Evolutionary conservation across 495 filamentous ascomycete species (phyloP), one percentile per base, ranked within the genome.

Genomic region (Aspergillus conjunctus): DNA sequence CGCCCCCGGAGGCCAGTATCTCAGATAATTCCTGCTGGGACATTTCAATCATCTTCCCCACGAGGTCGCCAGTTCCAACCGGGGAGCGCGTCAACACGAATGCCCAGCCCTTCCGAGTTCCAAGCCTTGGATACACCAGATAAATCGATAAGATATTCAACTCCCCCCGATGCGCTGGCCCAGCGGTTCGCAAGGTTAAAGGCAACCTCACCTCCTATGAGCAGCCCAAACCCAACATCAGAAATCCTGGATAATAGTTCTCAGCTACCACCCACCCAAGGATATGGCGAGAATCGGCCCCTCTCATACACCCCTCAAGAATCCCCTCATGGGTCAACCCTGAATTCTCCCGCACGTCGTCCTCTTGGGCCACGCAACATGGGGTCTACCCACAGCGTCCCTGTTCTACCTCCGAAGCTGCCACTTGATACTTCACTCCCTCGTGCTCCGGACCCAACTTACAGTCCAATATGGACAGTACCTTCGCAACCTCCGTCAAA

Each of bases 391-490:
- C 63, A 73, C 18, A 60, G 58, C 18, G 70, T 66, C 11, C 81
- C 82, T 18, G 74, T 71, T n/a, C 65, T 78, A 21, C 84, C 85
- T 17, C 80, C 79, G 1, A 85, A 87, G 51, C 66, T 86, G 9
- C 81, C 83, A 15, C 66, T 91, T 4, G 77, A 84, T 57, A 81
- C 76, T 26, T 76, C 81, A 4, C 79, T 97, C 65, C 93, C 93
- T 21, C 86, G 87, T 69, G 76, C 88, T 12, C 93, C 93, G 15
- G 91, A 88, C 67, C 91, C 92, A 12, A 87, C 93, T 10, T 97
- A 97, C 65, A 93, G 87, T 65, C 93, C 93, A 39, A 73, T 77
- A 58, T 74, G 69, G 67, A 74, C 76, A 0, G 72, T 73, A 62
- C 79, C 76, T 17, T 71, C 76, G 0, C 77, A 79, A 34, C 67